Evolutionary conservation across 305 asterid genomes (phyloP).

Genomic region (Solanum hybrid): DNA sequence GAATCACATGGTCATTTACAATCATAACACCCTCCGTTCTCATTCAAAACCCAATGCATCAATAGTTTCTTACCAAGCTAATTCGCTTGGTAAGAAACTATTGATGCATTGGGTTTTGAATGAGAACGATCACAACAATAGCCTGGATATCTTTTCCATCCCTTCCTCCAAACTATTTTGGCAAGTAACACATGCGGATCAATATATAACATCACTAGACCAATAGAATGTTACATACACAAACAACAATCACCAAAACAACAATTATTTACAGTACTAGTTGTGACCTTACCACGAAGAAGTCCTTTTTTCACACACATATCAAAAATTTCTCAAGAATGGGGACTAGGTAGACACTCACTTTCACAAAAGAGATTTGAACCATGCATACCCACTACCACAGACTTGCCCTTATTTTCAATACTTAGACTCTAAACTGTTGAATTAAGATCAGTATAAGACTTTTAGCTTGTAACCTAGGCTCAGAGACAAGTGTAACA

Average conservation of each 20-base stretch:
- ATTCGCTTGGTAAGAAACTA: too few relatives aligned
- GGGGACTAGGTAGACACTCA: neutral
- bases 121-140: too few relatives aligned
- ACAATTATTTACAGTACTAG: neutral
- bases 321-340: neutral
- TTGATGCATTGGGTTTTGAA: too few relatives aligned
- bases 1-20: neutral
- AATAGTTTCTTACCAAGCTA: neutral
- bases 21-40: neutral
- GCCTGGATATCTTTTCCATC: too few relatives aligned
- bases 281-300: neutral
- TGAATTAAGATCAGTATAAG: too few relatives aligned
- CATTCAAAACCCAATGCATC: neutral
- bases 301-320: neutral
- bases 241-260: neutral
- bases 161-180: too few relatives aligned
- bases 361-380: neutral
- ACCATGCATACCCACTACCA: neutral
- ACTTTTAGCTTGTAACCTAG: neutral
- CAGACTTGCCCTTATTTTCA: neutral
- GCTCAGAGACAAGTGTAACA: neutral
- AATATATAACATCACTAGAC: neutral
- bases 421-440: too few relatives aligned
- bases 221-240: neutral
- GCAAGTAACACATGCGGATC: neutral